These are phyloP conservation scores for Mycena polygramma DNA, from an alignment of 768 basidiomycete species.

Conservation along the genomic window DNA sequence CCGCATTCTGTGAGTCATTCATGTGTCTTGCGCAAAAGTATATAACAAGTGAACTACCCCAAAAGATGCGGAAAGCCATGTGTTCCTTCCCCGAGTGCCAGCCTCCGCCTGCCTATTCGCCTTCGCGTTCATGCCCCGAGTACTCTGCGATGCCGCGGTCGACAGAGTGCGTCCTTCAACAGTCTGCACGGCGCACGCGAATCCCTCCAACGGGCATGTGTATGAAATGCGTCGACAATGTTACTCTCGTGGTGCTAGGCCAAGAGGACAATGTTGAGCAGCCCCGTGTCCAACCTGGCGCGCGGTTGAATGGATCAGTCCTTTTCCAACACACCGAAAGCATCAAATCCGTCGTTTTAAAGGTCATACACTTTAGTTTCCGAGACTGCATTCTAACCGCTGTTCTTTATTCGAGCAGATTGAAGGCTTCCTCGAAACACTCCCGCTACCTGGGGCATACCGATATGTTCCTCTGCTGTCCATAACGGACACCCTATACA, in stretches of 20 bases:
- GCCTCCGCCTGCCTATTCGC: neutral
- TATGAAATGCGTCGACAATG: neutral
- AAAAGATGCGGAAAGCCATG: conserved; percentile 1
- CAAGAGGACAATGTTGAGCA: conserved; percentile 12
- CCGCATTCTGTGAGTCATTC: neutral
- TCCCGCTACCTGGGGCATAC: conserved; percentile 6
- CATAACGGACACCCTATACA: conserved; percentile 16
- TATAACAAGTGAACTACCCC: neutral
- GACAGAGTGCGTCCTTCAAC: conserved; percentile 3
- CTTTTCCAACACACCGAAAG: too few species aligned
- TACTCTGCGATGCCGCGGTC: neutral
- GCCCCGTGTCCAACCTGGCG: neutral
- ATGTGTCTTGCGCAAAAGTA: neutral
- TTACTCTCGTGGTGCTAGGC: conserved; percentile 3
- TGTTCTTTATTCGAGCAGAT: too few species aligned
- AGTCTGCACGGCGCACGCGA: conserved; percentile 1
- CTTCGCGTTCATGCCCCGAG: neutral
- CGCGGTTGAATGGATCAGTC: too few species aligned
- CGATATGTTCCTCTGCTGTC: neutral
- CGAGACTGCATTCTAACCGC: too few species aligned
- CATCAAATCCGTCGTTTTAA: too few species aligned
- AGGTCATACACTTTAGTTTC: too few species aligned
- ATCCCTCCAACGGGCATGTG: neutral
- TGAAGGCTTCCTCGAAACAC: conserved; percentile 13
- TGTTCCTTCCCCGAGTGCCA: neutral